These are phyloP conservation scores for Malassezia japonica DNA, from an alignment of 1,284 basidiomycete species.

Conservation along the genomic window DNA sequence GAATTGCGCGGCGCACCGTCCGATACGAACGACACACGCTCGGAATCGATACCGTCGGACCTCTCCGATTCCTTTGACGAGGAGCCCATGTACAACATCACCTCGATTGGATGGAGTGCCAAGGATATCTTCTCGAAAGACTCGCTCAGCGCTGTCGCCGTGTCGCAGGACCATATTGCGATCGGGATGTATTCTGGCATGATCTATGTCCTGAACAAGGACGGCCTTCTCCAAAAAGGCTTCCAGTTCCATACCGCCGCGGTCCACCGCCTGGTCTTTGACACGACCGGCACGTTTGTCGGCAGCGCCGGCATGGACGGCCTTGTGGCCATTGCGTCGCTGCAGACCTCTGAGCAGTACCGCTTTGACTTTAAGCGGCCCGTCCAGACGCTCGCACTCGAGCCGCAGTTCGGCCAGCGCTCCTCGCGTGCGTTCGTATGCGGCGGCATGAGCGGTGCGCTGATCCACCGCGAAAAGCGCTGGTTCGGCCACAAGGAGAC, in stretches of 20 bases:
- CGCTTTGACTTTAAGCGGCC: slow-evolving; percentile 86
- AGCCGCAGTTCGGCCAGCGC: slow-evolving; percentile 77
- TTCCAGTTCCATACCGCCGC: slow-evolving; percentile 87
- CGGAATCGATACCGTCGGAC: neutral
- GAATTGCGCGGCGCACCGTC: neutral
- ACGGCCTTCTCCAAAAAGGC: slow-evolving; percentile 74
- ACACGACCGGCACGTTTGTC: slow-evolving; percentile 76
- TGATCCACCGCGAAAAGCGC: slow-evolving; percentile 82
- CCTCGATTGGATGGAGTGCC: slow-evolving; percentile 64
- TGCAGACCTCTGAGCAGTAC: slow-evolving; percentile 69
- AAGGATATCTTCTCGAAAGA: slow-evolving; percentile 78
- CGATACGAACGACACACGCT: too few species aligned
- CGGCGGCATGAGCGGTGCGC: slow-evolving; percentile 79
- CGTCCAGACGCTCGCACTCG: slow-evolving; percentile 77
- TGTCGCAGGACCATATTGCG: slow-evolving; percentile 58
- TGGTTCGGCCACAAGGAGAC: slow-evolving; percentile 94
- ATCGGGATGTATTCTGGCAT: slow-evolving; percentile 85
- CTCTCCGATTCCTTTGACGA: neutral
- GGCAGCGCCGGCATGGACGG: slow-evolving; percentile 91
- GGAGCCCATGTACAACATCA: slow-evolving; percentile 68
- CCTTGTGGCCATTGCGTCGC: slow-evolving; percentile 77
- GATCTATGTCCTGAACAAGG: slow-evolving; percentile 72
- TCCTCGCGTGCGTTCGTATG: slow-evolving; percentile 77
- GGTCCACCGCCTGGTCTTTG: slow-evolving; percentile 74
- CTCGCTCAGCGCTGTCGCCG: slow-evolving; percentile 52